A percentile compares a stretch with the other conserved stretches of the same genome.
phyloP scores from a whole-genome alignment of 2,329 filamentous ascomycete species.

The Plenodomus lindquistii region DNA sequence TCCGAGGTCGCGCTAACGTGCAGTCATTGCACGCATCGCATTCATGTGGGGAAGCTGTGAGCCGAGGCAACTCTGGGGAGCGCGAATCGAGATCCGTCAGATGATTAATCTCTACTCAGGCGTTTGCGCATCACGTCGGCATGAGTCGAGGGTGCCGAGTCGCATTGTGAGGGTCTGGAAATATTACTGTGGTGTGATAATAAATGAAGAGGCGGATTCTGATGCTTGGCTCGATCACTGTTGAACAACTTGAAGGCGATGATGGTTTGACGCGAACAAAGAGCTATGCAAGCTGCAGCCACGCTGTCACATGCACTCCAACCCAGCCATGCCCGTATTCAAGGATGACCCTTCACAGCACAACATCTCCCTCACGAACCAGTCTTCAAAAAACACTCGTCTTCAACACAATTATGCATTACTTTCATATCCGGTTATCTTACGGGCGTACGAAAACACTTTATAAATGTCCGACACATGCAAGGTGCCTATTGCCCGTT shows the following conservation, averaged over 20 bases:
- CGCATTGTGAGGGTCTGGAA: background rate
- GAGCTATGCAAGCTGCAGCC: background rate
- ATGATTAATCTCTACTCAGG: slow-evolving; percentile 6
- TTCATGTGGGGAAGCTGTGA: slow-evolving; percentile 31
- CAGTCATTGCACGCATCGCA: slow-evolving; percentile 13
- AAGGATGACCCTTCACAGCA: background rate
- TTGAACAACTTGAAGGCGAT: too few relatives aligned
- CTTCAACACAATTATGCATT: background rate
- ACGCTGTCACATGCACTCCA: background rate
- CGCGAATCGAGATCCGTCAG: slow-evolving; percentile 8
- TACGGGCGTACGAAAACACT: background rate
- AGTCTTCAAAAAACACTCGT: too few relatives aligned
- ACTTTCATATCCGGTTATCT: background rate
- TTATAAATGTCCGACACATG: background rate
- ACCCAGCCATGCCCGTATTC: too few relatives aligned
- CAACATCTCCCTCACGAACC: background rate
- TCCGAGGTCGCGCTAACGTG: slow-evolving; percentile 9
- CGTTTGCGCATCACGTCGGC: background rate
- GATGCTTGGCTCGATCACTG: too few relatives aligned
- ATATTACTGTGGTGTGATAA: too few relatives aligned
- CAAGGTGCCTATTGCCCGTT: background rate
- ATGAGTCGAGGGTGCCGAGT: slow-evolving; percentile 21
- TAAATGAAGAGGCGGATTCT: too few relatives aligned
- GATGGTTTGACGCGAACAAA: too few relatives aligned
- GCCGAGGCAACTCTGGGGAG: slow-evolving; percentile 31